Conservation (phyloP, 1,284 basidiomycete genomes). For the Ganoderma resinaceum region DNA sequence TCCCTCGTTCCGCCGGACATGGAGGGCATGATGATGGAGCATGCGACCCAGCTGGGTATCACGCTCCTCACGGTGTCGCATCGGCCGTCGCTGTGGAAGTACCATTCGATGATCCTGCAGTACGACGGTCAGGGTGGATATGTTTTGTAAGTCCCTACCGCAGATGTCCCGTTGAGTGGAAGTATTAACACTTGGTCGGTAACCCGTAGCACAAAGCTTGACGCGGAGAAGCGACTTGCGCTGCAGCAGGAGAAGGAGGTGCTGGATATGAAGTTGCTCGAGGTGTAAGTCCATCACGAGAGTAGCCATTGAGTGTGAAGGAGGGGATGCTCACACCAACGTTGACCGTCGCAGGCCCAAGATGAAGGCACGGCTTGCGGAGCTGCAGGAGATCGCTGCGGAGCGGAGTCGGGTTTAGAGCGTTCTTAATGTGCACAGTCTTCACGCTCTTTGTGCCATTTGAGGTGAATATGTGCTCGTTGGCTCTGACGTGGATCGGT, state of each 20-base stretch:
- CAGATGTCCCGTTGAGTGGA: background rate
- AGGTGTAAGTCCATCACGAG: constrained; percentile 67
- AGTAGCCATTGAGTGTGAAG: background rate
- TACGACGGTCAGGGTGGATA: constrained; percentile 87
- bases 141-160: constrained; percentile 73
- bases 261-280: constrained; percentile 79
- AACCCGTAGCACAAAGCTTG: constrained; percentile 77
- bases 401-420: constrained; percentile 28
- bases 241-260: constrained; percentile 95
- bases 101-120: constrained; percentile 92
- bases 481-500: background rate
- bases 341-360: constrained; percentile 66
- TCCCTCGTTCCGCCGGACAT: constrained; percentile 93
- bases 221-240: constrained; percentile 90
- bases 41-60: constrained; percentile 87
- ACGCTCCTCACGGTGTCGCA: constrained; percentile 93
- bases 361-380: constrained; percentile 79
- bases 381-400: constrained; percentile 58
- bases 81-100: constrained; percentile 93
- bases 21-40: constrained; percentile 96
- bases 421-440: background rate
- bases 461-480: background rate
- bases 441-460: background rate
- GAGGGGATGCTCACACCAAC: constrained; percentile 10
- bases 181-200: background rate